Evolutionary conservation across 371 early-diverging fungal genomes (phyloP), one percentile per base, ranked within the genome.

Genomic region (Lichtheimia corymbifera): DNA sequence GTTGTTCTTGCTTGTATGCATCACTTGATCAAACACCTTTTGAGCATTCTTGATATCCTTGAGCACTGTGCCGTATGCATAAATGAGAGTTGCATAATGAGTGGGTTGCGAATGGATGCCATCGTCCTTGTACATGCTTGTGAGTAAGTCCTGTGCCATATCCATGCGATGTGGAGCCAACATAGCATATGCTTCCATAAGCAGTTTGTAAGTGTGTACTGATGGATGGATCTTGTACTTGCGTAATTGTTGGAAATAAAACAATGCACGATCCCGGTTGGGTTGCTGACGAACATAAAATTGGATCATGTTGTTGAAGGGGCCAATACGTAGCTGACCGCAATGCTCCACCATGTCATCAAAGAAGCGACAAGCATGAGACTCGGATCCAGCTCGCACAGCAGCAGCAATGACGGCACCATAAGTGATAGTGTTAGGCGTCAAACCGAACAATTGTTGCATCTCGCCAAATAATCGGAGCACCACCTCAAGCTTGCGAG

Each of bases 241-340:
- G 44, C 75, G 72, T 52, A 85, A 67, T 55, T 83, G 77, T 5
- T 71, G 61, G 53, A 81, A 87, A 61, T 84, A 87, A 7, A 69
- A 61, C 42, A 87, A 60, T 0, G 79, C 85, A 5, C 77, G 76
- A 11, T 72, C 67, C 7, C 87, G 81, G 56, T 87, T 74, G 43
- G 77, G 84, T 52, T 83, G 76, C 43, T 87, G 84, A 42, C 85
- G 83, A 5, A 83, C 83, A 63, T 85, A 85, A 49, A 84, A 84
- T 56, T 87, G 87, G 50, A 87, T 87, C 85, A 87, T 85, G 53
- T 83, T 75, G 59, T 87, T 87, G 56, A 83, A 85, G 0, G 84
- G 85, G 18, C 81, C 85, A 14, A 85, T 78, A 50, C 70, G 74
- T 27, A 82, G 82, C 24, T 80, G 76, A 51, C 76, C 77, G 56